Evolutionary conservation across 768 basidiomycete species (phyloP), one percentile per base, ranked within the genome.

Genomic region (Grammothele lineata): DNA sequence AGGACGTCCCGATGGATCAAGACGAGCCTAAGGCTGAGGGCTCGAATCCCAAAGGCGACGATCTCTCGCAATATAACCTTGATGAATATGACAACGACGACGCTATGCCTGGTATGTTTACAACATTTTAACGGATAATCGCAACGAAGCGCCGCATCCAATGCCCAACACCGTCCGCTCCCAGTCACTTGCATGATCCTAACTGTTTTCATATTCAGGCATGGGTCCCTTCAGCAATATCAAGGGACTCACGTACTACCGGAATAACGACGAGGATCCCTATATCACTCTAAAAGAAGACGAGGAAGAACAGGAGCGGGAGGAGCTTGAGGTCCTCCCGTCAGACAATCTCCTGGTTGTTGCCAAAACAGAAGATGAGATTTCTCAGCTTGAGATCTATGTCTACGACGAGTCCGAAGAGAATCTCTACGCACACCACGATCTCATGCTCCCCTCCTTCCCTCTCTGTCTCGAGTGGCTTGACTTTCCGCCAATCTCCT

Each of bases 381-480:
- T 98, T 44, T 94, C 94, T 2, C 92, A 96, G 54, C 78, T 98
- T 44, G 95, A 98, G 63, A 76, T 96, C 55, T 95, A 95, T 68
- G 85, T 97, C 59, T 98, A 96, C 67, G 92, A 97, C 64, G 92
- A 95, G 61, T 74, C 80, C 0, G 73, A 88, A 69, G 91, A 93
- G 62, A 92, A 91, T 63, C 78, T 98, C 35, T 98, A 93, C 62
- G 88, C 87, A 32, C 96, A 98, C 64, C 96, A 99, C 67, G 96
- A 99, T 65, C 77, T 97, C 64, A 91, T 99, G 84, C 79, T 99
- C 24, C 93, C 95, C 54, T 92, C 91, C 55, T 93, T 97, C 67
- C 96, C 96, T 8, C 85, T 99, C 48, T 98, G 95, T 59, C 87
- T 99, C 48, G 96, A 99, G 74, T 99, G 96, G 96, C 84, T 97